Conservation (phyloP, 805 yeast genomes). For the Zygoascus biomembranicola region DNA sequence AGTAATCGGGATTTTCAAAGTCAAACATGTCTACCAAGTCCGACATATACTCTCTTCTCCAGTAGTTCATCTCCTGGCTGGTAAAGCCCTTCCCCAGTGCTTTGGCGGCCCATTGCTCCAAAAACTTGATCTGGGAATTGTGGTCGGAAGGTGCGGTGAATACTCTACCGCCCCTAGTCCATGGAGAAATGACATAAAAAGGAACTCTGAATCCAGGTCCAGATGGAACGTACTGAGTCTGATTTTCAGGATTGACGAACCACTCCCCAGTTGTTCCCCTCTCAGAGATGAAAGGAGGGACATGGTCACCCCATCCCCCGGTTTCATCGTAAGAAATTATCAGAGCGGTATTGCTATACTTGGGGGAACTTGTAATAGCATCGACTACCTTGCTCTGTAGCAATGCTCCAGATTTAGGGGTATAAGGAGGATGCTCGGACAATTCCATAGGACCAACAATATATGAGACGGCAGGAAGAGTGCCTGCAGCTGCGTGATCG, state of each 20-base stretch:
- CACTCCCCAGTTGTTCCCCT: slow-evolving; percentile 22
- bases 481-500: slow-evolving; percentile 17
- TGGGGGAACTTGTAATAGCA: slow-evolving; percentile 16
- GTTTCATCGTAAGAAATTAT: slow-evolving; percentile 22
- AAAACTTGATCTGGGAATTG: slow-evolving; percentile 20
- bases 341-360: slow-evolving; percentile 17
- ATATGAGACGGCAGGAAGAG: slow-evolving; percentile 21
- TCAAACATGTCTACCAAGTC: slow-evolving; percentile 19
- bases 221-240: slow-evolving; percentile 13
- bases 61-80: slow-evolving; percentile 11
- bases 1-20: slow-evolving; percentile 15
- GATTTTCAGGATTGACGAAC: slow-evolving; percentile 16
- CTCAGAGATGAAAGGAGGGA: slow-evolving; percentile 19
- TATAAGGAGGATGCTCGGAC: slow-evolving; percentile 21
- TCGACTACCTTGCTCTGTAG: slow-evolving; percentile 16
- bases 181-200: slow-evolving; percentile 19
- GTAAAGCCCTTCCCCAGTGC: slow-evolving; percentile 13
- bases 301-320: slow-evolving; percentile 25
- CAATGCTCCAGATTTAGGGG: slow-evolving; percentile 22
- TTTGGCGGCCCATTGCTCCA: slow-evolving; percentile 19
- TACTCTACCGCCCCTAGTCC: slow-evolving; percentile 22
- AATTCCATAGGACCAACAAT: slow-evolving; percentile 20
- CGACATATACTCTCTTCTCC: slow-evolving; percentile 22
- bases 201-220: slow-evolving; percentile 23
- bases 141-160: slow-evolving; percentile 22